Conservation (phyloP, 495 filamentous ascomycete species). For the Penicillium lividum region DNA sequence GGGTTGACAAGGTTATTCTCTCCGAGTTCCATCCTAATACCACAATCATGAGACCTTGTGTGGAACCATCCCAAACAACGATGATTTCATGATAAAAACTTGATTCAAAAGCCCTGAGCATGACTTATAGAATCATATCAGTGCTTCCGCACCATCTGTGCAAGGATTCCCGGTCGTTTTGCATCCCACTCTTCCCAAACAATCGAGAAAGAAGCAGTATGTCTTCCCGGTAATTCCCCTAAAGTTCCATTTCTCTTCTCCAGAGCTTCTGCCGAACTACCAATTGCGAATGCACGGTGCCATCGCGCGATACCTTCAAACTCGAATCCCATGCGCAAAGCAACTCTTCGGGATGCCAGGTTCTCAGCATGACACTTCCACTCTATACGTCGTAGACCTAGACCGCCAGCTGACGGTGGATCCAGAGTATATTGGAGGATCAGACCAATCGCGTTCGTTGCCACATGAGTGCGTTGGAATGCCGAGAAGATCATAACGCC, state of each 20-base stretch:
- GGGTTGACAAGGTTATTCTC: neutral
- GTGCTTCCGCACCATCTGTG: slow-evolving; percentile 9
- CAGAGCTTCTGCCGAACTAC: slow-evolving; percentile 9
- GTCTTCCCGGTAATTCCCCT: slow-evolving; percentile 11
- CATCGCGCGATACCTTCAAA: slow-evolving; percentile 30
- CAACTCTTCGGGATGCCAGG: slow-evolving; percentile 19
- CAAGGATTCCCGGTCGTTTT: slow-evolving; percentile 10
- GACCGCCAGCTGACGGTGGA: slow-evolving; percentile 19
- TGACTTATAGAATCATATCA: neutral
- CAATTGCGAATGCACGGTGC: slow-evolving; percentile 20
- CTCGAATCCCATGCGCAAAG: slow-evolving; percentile 31
- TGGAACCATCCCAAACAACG: neutral
- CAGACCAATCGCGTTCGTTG: slow-evolving; percentile 32
- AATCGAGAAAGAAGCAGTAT: slow-evolving; percentile 17
- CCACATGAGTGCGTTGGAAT: slow-evolving; percentile 34
- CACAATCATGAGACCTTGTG: neutral
- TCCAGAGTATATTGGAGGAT: slow-evolving; percentile 31
- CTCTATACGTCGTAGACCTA: slow-evolving; percentile 32
- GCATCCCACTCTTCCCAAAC: slow-evolving; percentile 20
- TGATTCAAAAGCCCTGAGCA: neutral
- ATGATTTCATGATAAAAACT: neutral
- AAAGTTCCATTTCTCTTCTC: slow-evolving; percentile 16
- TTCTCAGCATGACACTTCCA: slow-evolving; percentile 31
- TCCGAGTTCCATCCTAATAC: neutral
- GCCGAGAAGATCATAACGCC: slow-evolving; percentile 28